A percentile compares a stretch with the other conserved stretches of the same genome.
These are phyloP conservation scores for Beauveria caledonica DNA, from an alignment of 2,329 filamentous ascomycete species.

Conservation along the genomic window DNA sequence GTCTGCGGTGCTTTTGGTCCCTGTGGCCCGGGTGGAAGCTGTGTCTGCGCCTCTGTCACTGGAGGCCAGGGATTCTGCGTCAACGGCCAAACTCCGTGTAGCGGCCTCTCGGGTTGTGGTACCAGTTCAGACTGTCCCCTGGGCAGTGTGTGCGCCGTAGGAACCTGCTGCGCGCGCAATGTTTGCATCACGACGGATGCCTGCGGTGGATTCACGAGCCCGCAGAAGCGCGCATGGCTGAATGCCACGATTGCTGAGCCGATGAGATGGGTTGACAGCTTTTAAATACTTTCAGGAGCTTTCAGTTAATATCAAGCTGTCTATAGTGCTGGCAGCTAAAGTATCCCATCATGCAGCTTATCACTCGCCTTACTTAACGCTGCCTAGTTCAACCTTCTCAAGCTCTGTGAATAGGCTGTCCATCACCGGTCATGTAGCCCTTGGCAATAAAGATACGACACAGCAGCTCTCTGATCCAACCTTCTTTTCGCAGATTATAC, in stretches of 20 bases:
- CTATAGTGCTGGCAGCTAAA: too few relatives aligned
- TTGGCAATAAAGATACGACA: constrained; percentile 12
- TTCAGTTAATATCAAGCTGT: neutral
- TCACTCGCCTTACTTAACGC: too few relatives aligned
- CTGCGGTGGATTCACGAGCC: neutral
- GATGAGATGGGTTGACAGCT: neutral
- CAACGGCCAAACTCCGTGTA: constrained; percentile 1
- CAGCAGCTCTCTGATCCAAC: constrained; percentile 27
- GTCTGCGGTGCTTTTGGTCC: neutral
- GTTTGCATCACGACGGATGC: constrained; percentile 5
- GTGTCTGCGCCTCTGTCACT: constrained; percentile 4
- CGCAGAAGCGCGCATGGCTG: neutral
- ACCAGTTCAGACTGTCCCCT: neutral
- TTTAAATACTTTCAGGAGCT: neutral
- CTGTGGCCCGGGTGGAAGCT: constrained; percentile 2
- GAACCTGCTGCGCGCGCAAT: constrained; percentile 3
- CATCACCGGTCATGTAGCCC: constrained; percentile 1
- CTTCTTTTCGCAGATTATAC: constrained; percentile 32
- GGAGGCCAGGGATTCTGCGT: constrained; percentile 8
- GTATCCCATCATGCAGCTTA: too few relatives aligned
- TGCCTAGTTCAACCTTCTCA: neutral
- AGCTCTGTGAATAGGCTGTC: neutral
- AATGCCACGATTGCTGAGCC: constrained; percentile 8
- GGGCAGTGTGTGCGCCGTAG: constrained; percentile 5
- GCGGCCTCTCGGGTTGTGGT: neutral